Conservation (phyloP, 352 stramenopile genomes). For the Phytophthora gonapodyides region DNA sequence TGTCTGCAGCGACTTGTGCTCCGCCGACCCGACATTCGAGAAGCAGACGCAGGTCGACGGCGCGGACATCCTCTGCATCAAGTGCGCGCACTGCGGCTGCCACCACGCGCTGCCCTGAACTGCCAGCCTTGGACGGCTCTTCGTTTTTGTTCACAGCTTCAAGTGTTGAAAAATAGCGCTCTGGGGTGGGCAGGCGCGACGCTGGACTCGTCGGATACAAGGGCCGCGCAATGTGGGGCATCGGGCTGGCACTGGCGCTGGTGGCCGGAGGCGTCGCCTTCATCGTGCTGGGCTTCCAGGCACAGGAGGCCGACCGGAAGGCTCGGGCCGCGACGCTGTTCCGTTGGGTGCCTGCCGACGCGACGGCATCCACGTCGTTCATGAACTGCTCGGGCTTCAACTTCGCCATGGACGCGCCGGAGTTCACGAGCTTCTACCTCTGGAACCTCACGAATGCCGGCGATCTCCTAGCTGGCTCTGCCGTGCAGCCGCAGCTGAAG, state of each 20-base stretch:
- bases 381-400: conserved; percentile 38
- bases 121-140: too few species aligned
- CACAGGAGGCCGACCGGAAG: conserved; percentile 12
- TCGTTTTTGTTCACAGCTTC: too few species aligned
- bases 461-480: conserved; percentile 32
- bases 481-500: conserved; percentile 34
- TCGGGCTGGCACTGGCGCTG: conserved; percentile 27
- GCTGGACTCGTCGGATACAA: conserved; percentile 1
- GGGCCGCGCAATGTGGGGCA: conserved; percentile 23
- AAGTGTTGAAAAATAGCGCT: too few species aligned
- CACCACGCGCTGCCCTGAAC: conserved; percentile 35
- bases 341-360: conserved; percentile 21
- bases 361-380: conserved; percentile 21
- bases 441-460: conserved; percentile 73
- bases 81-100: conserved; percentile 44
- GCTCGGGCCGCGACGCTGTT: conserved; percentile 19
- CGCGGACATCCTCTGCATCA: conserved; percentile 44
- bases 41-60: conserved; percentile 36
- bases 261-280: conserved; percentile 28
- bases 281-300: conserved; percentile 32
- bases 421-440: conserved; percentile 65
- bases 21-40: conserved; percentile 52
- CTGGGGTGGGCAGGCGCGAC: neutral
- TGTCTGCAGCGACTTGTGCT: conserved; percentile 47
- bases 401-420: conserved; percentile 54